Evolutionary conservation across 2,329 filamentous ascomycete genomes (phyloP).

Genomic region (Claviceps maximensis): DNA sequence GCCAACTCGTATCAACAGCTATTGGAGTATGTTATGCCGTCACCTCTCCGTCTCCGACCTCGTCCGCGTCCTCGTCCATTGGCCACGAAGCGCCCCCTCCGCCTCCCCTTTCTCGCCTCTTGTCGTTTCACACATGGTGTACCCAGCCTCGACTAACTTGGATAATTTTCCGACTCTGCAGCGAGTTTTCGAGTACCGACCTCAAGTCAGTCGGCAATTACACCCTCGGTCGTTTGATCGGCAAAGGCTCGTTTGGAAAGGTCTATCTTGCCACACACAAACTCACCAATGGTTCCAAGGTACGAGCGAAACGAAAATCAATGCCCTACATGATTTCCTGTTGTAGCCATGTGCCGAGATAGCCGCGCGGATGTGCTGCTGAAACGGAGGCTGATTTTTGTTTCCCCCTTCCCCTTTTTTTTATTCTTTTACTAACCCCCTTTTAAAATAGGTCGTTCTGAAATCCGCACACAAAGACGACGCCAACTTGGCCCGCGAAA

Average conservation of each 20-base stretch:
- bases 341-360: background rate
- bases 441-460: conserved; percentile 63
- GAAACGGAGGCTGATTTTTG: background rate
- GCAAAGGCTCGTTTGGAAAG: conserved; percentile 96
- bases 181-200: conserved; percentile 87
- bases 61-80: background rate
- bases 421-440: no score
- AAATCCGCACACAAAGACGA: conserved; percentile 97
- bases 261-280: conserved; percentile 95
- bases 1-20: conserved; percentile 93
- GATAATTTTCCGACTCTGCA: conserved; percentile 23
- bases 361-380: background rate
- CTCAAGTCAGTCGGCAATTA: conserved; percentile 92
- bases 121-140: background rate
- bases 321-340: background rate
- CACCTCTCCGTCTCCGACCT: background rate
- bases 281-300: conserved; percentile 96
- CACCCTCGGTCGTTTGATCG: conserved; percentile 77
- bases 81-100: background rate
- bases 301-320: conserved; percentile 19
- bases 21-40: conserved; percentile 56
- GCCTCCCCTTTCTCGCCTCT: background rate
- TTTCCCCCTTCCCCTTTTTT: background rate
- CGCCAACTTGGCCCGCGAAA: conserved; percentile 88
- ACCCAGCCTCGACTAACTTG: conserved; percentile 3